These are phyloP conservation scores for Scytalidium sp. DNA, from an alignment of 2,329 filamentous ascomycete species.

Conservation along the genomic window DNA sequence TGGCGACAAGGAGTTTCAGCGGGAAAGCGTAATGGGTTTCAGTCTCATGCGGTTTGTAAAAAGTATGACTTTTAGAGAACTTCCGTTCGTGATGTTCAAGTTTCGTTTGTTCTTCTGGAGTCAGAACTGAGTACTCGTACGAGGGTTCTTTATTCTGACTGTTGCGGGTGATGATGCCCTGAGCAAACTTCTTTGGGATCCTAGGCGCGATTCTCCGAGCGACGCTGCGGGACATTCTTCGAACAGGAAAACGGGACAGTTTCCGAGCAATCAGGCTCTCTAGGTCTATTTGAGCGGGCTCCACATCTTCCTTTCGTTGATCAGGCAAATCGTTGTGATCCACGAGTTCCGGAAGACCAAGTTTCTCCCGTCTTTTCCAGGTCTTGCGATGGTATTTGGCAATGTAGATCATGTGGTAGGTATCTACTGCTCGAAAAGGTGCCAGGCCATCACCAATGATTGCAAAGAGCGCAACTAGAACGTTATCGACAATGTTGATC, in stretches of 20 bases:
- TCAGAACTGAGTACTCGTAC: constrained; percentile 59
- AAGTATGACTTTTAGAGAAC: constrained; percentile 79
- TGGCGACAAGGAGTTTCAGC: constrained; percentile 67
- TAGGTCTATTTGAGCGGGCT: constrained; percentile 36
- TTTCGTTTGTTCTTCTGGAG: constrained; percentile 60
- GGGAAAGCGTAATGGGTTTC: constrained; percentile 79
- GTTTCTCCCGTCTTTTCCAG: constrained; percentile 56
- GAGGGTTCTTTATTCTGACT: constrained; percentile 14
- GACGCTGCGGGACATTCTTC: constrained; percentile 13
- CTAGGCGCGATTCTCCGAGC: constrained; percentile 15
- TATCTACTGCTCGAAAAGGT: constrained; percentile 76
- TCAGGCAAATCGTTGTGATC: constrained; percentile 60
- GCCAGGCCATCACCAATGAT: constrained; percentile 68
- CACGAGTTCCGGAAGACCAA: constrained; percentile 52
- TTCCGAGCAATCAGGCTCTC: constrained; percentile 18
- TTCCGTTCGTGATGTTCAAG: constrained; percentile 77
- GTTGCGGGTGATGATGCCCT: constrained; percentile 12
- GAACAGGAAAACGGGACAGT: constrained; percentile 17
- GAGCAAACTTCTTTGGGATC: constrained; percentile 18
- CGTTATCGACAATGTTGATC: constrained; percentile 68
- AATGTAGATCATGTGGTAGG: constrained; percentile 73
- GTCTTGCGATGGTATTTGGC: constrained; percentile 62
- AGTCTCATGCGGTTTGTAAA: constrained; percentile 87
- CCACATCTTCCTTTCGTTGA: constrained; percentile 23
- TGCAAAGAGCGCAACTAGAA: constrained; percentile 68